These are phyloP conservation scores for Exophiala sp. DNA, from an alignment of 2,329 filamentous ascomycete genomes.

Conservation along the genomic window DNA sequence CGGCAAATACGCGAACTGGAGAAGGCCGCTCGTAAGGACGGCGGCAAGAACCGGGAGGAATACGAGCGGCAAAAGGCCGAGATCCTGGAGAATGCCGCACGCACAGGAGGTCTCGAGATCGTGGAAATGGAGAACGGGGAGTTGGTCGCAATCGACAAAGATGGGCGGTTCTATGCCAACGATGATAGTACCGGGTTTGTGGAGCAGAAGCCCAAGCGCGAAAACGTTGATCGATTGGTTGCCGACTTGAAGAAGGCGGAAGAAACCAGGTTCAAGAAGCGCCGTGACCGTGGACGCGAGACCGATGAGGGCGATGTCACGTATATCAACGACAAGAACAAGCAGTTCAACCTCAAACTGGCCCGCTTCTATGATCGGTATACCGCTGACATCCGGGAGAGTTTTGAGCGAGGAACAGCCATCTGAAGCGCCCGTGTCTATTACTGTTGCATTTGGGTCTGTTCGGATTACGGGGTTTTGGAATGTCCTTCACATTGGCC, in stretches of 20 bases:
- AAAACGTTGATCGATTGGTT: conserved; percentile 80
- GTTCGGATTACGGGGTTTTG: too few relatives aligned
- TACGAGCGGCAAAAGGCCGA: conserved; percentile 64
- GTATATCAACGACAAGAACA: conserved; percentile 99
- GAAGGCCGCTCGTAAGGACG: conserved; percentile 41
- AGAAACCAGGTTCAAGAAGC: conserved; percentile 77
- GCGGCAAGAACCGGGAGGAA: conserved; percentile 56
- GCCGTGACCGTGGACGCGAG: conserved; percentile 68
- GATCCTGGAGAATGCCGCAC: conserved; percentile 80
- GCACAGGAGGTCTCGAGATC: conserved; percentile 79
- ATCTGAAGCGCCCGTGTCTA: conserved; percentile 50
- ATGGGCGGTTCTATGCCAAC: conserved; percentile 85
- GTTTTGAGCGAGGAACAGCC: conserved; percentile 94
- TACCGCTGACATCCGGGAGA: conserved; percentile 92
- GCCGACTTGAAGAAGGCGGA: conserved; percentile 82
- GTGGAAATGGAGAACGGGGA: conserved; percentile 94
- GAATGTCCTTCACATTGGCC: too few relatives aligned
- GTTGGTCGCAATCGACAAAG: conserved; percentile 85
- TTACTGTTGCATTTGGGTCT: too few relatives aligned
- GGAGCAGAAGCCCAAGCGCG: conserved; percentile 80
- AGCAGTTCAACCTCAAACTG: conserved; percentile 98
- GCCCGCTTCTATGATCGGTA: conserved; percentile 97
- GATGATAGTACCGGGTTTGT: conserved; percentile 74
- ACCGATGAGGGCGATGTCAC: conserved; percentile 87
- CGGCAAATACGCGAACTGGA: conserved; percentile 72